Percentiles rank a stretch among this genome's conserved stretches.
Conservation (phyloP, 257 asterid species). For the Solanum infundibuliforme region DNA sequence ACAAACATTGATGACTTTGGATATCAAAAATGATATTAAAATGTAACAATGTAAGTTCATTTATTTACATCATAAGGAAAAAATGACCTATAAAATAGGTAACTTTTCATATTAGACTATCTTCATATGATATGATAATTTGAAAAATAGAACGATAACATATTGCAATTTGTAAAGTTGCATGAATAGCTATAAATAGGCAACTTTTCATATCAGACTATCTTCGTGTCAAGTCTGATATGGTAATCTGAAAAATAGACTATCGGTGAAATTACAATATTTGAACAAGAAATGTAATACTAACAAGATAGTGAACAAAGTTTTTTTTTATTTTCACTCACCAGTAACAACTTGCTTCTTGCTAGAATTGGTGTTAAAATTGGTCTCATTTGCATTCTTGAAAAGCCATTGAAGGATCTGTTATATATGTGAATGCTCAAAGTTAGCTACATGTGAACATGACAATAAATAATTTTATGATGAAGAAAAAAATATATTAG, state of each 20-base stretch:
- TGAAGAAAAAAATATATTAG: not conserved
- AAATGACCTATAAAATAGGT: not conserved
- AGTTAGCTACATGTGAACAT: constrained; percentile 19
- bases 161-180: not conserved
- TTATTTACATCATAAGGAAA: not conserved
- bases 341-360: constrained; percentile 15
- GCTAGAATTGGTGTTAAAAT: not conserved
- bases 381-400: constrained; percentile 23
- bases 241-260: not conserved
- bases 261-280: not conserved
- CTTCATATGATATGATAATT: not conserved
- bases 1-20: not conserved
- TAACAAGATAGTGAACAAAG: not conserved
- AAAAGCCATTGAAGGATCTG: constrained; percentile 50
- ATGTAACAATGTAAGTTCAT: not conserved
- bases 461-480: constrained; percentile 14
- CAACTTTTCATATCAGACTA: not conserved
- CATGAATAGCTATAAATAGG: not conserved
- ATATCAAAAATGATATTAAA: not conserved
- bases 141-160: not conserved
- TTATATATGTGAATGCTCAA: constrained; percentile 4
- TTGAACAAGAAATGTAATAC: not conserved
- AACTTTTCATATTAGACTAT: not conserved
- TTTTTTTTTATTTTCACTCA: not conserved
- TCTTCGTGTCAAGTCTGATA: not conserved